phyloP scores from a whole-genome alignment of 2,329 filamentous ascomycete genomes.

The Septoria linicola region DNA sequence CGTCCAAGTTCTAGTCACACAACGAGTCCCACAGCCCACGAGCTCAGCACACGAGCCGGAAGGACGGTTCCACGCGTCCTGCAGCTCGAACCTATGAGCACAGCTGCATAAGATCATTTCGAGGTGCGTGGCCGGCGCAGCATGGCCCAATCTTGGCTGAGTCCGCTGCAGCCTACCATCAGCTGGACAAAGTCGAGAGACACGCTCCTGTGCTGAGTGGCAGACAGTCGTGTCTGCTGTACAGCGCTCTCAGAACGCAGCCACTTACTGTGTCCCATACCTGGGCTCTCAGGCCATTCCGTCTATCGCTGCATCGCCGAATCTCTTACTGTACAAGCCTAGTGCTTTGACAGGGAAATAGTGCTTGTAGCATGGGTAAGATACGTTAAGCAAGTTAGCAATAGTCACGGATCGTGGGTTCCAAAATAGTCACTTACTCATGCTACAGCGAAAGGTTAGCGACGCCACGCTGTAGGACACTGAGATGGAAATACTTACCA shows the following conservation, averaged over 20 bases:
- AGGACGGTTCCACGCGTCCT: slow-evolving; percentile 18
- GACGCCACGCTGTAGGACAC: slow-evolving; percentile 12
- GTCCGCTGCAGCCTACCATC: slow-evolving; percentile 14
- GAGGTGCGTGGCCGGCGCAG: slow-evolving; percentile 16
- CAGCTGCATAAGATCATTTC: slow-evolving; percentile 2
- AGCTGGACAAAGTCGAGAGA: slow-evolving; percentile 12
- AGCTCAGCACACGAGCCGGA: slow-evolving; percentile 11
- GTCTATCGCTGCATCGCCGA: slow-evolving; percentile 56
- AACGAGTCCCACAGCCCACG: slow-evolving; percentile 6
- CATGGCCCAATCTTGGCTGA: slow-evolving; percentile 15
- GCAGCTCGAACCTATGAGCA: slow-evolving; percentile 17
- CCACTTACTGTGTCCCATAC: slow-evolving; percentile 2
- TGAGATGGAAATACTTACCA: slow-evolving; percentile 56
- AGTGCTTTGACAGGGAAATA: slow-evolving; percentile 91
- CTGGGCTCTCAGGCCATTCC: slow-evolving; percentile 17
- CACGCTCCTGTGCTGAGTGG: slow-evolving; percentile 23
- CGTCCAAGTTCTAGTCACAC: slow-evolving; percentile 5
- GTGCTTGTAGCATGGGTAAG: slow-evolving; percentile 98
- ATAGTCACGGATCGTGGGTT: no score
- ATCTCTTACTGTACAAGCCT: slow-evolving; percentile 78
- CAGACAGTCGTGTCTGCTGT: slow-evolving; percentile 11
- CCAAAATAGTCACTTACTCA: slow-evolving; percentile 54
- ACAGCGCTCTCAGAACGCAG: no score
- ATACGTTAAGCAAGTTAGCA: slow-evolving; percentile 48
- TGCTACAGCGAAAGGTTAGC: slow-evolving; percentile 52